Base-by-base conservation (phyloP, 495 filamentous ascomycete species). In the Recurvomyces mirabilis region DNA sequence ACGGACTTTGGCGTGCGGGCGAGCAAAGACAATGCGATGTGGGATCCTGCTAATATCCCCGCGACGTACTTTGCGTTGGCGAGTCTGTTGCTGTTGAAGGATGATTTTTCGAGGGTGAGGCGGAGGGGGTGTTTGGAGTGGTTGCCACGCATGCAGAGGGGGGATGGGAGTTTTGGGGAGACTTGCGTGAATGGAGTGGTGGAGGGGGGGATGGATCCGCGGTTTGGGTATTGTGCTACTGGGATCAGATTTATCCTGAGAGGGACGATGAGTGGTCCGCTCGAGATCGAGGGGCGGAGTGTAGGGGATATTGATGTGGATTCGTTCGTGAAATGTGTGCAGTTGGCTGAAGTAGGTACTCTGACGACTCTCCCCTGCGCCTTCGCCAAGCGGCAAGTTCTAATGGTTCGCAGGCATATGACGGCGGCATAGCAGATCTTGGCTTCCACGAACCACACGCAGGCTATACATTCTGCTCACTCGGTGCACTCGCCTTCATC, bases 121-220 rank as follows among this genome's bases (percentile, higher is more conserved):
- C 72, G 81, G 44, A 67, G 53, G 33, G 73, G 73, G 43, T 81
- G 81, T 53, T 60, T 95, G 47, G 56, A 62, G 25, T 93, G 87
- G 82, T 66, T 98, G 39, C 71, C 66, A 42, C 74, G 63, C 46
- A 55, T 95, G 64, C 91, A 98, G 70, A 73, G 87, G 12, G 60
- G 65, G 1, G 81, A 95, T 59, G 91, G 91, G 12, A 89, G 87
- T 53, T 98, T 98, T 64, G 93, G 89, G 1, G 87, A 98, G 60
- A 69, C 80, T 21, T 51, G 88, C 4, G 72, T 70, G 30, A 59
- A 69, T 36, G 79, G 72, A 18, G 63, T 62, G 22, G 69, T 94
- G 19, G 76, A 77, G 22, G 89, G 89, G 1, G 84, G 84, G 13
- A 74, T 75, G 34, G 91, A 98, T 60, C 75, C 87, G 66, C 67